These are phyloP conservation scores for Aspergillus coremiiformis DNA, from an alignment of 495 filamentous ascomycete genomes.

Conservation along the genomic window DNA sequence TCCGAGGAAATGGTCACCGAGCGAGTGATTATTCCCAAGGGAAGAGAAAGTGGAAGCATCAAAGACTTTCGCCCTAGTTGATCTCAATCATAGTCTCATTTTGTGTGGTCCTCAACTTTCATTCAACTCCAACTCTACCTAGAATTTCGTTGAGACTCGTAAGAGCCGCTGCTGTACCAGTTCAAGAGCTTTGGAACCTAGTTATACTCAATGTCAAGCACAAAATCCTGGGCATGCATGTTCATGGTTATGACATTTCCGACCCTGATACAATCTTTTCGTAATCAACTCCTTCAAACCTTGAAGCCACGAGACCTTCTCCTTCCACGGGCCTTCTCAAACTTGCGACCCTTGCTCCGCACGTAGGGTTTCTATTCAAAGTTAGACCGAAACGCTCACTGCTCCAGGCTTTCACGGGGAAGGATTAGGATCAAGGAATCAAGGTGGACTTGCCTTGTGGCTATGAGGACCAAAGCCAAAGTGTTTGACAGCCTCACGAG, in stretches of 20 bases:
- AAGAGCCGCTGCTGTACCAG: conserved; percentile 5
- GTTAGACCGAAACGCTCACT: conserved; percentile 11
- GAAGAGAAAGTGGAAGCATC: conserved; percentile 60
- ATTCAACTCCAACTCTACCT: conserved; percentile 10
- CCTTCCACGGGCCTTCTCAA: conserved; percentile 95
- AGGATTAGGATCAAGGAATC: neutral
- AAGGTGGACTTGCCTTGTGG: conserved; percentile 66
- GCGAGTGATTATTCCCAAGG: conserved; percentile 67
- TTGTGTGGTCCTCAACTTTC: conserved; percentile 13
- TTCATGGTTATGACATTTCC: neutral
- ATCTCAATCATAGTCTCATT: neutral
- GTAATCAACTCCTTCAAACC: conserved; percentile 56
- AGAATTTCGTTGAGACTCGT: conserved; percentile 4
- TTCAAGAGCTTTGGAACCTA: conserved; percentile 3
- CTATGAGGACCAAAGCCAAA: conserved; percentile 96
- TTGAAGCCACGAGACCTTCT: conserved; percentile 97
- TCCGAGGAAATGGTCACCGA: conserved; percentile 72
- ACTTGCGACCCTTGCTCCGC: conserved; percentile 97
- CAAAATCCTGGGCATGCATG: neutral
- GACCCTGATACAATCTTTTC: conserved; percentile 2
- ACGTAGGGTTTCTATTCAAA: conserved; percentile 78
- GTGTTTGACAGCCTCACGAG: conserved; percentile 95
- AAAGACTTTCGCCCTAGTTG: conserved; percentile 38
- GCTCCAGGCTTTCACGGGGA: neutral
- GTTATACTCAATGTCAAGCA: neutral